Evolutionary conservation across 257 asterid species (phyloP), one percentile per base, ranked within the genome.

Genomic region (Pogostemon cablin): DNA sequence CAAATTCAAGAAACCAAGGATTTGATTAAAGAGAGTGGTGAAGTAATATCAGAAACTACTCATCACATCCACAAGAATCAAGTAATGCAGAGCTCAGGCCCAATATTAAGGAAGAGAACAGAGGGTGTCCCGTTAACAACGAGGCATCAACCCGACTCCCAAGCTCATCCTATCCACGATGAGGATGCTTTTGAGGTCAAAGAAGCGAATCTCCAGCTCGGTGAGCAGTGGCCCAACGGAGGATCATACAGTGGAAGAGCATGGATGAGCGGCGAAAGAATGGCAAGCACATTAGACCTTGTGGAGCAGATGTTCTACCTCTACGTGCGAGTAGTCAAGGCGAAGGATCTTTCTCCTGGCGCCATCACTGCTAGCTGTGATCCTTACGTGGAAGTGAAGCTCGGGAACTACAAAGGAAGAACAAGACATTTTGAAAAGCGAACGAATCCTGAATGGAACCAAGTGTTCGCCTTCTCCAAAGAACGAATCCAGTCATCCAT

Each of bases 271-370:
- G 80, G 86, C 4, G 91, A 90, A 71, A 83, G 90, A 75, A 76
- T 54, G 55, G 49, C 87, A 3, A 77, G 76, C 85, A 75, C 92
- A 3, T 67, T 81, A 15, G 95, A 90, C 75, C 95, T 90, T 3
- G 96, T 90, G 12, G 93, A 90, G 86, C 91, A 88, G 67, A 84
- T 83, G 86, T 79, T 66, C 68, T 90, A 86, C 60, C 97, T 90
- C 17, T 90, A 86, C 37, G 95, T 90, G 7, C 89, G 91, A 9
- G 86, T 86, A 12, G 87, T 85, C 9, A 88, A 85, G 81, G 95
- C 96, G 32, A 85, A 72, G 60, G 92, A 88, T 74, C 95, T 90
- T 38, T 78, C 88, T 11, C 49, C 84, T 0, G 73, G 74, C 76
- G 34, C 68, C 11, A 50, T 85, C 41, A 85, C 86, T 0, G 86